A percentile compares a stretch with the other conserved stretches of the same genome.
phyloP scores from a whole-genome alignment of 2,329 filamentous ascomycete species.

The Cladophialophora psammophila region DNA sequence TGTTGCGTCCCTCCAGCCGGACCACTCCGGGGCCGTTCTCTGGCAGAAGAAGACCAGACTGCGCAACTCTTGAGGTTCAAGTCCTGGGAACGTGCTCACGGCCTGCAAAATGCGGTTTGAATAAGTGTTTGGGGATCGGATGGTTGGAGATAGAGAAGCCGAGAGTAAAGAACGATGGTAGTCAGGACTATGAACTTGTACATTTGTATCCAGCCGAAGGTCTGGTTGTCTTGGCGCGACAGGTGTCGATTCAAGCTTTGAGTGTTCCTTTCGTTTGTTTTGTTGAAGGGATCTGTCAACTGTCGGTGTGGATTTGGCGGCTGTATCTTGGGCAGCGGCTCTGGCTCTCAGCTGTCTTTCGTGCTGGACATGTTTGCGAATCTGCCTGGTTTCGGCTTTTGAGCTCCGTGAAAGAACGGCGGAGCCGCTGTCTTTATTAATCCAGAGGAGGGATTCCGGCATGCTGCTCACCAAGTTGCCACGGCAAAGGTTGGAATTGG shows the following conservation, averaged over 20 bases:
- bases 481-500: background rate
- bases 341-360: slow-evolving; percentile 34
- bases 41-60: slow-evolving; percentile 39
- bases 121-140: slow-evolving; percentile 27
- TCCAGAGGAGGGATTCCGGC: slow-evolving; percentile 37
- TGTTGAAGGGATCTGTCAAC: slow-evolving; percentile 9
- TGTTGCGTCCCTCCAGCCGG: slow-evolving; percentile 37
- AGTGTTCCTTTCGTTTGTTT: slow-evolving; percentile 13
- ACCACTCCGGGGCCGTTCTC: slow-evolving; percentile 38
- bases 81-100: slow-evolving; percentile 31
- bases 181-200: slow-evolving; percentile 14
- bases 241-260: slow-evolving; percentile 9
- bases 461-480: slow-evolving; percentile 8
- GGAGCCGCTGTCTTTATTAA: slow-evolving; percentile 36
- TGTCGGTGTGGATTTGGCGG: slow-evolving; percentile 13
- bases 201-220: slow-evolving; percentile 33
- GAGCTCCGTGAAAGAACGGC: slow-evolving; percentile 36
- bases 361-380: slow-evolving; percentile 39
- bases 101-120: slow-evolving; percentile 27
- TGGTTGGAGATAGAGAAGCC: slow-evolving; percentile 5
- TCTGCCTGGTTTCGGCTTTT: slow-evolving; percentile 36
- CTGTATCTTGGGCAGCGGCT: slow-evolving; percentile 23
- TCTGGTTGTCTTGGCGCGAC: slow-evolving; percentile 15
- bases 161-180: slow-evolving; percentile 11
- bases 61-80: slow-evolving; percentile 33